phyloP scores from a whole-genome alignment of 1,284 basidiomycete genomes.

The Malassezia nana region DNA sequence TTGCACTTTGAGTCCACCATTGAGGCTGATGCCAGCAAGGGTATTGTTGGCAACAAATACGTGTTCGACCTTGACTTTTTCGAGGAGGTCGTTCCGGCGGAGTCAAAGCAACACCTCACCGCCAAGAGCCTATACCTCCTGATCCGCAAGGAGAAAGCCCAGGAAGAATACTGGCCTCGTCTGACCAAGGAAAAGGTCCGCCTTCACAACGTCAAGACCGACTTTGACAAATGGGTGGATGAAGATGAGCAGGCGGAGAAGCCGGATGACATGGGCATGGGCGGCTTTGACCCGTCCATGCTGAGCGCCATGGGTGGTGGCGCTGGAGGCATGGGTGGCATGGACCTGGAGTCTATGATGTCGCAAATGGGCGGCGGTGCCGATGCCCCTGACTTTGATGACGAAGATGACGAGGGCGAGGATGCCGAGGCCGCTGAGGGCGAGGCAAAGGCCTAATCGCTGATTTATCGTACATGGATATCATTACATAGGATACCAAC shows the following conservation, averaged over 20 bases:
- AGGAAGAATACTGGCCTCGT: conserved; percentile 48
- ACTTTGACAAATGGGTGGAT: conserved; percentile 49
- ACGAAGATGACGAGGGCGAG: conserved; percentile 31
- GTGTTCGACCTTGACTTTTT: conserved; percentile 43
- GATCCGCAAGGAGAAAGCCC: conserved; percentile 40
- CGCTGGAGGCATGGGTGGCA: conserved; percentile 49
- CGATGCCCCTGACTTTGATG: conserved; percentile 30
- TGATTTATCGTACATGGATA: background rate
- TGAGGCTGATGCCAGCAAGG: conserved; percentile 31
- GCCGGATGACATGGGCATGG: conserved; percentile 20
- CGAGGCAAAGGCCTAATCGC: conserved; percentile 1
- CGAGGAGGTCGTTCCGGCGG: conserved; percentile 41
- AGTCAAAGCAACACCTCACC: conserved; percentile 39
- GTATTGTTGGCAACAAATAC: conserved; percentile 39
- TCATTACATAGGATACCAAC: background rate
- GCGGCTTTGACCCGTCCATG: conserved; percentile 26
- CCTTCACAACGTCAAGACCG: conserved; percentile 49
- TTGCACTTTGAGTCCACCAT: conserved; percentile 36
- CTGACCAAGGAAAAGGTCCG: conserved; percentile 48
- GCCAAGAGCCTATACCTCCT: conserved; percentile 43
- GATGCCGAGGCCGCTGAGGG: conserved; percentile 50
- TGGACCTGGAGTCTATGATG: conserved; percentile 38
- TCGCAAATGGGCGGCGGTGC: conserved; percentile 24
- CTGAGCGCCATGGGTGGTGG: conserved; percentile 11
- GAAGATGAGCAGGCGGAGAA: conserved; percentile 47